Base-by-base conservation (phyloP, 2,329 filamentous ascomycete species). In the Ophiostoma piceae region DNA sequence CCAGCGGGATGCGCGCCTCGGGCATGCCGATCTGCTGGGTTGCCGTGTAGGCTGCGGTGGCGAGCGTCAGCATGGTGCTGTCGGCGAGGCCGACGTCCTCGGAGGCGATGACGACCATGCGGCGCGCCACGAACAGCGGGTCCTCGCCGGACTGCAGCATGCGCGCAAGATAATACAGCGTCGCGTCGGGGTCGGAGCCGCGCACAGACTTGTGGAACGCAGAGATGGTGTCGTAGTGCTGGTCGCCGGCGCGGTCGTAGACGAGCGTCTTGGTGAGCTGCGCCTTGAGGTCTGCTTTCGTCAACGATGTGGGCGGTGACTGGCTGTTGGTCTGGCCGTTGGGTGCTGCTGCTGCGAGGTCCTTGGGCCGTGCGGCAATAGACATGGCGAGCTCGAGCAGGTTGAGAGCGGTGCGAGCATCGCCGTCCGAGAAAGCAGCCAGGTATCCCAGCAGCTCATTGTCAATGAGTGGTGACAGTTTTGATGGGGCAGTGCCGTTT, bases 141-240 rank as follows among this genome's bases (percentile, higher is more conserved):
- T 98, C 95, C 79, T 98, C 94, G 71, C 94, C 94, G 0, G 92
- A 95, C 76, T 96, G 91, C 5, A 99, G 87, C 95, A 99, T 99
- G 47, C 95, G 90, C 0, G 92, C 92, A 1, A 99, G 87, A 78
- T 98, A 99, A 81, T 98, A 99, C 1, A 99, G 84, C 0, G 94
- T 86, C 0, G 94, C 95, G 78, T 98, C 91, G 0, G 94, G 79
- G 76, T 97, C 90, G 69, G 88, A 90, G 57, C 95, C 95, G 65
- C 95, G 90, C 11, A 98, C 89, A 2, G 93, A 93, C 76, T 99
- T 99, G 84, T 98, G 95, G 75, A 98, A 95, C 39, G 95, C 95
- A 0, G 92, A 96, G 76, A 99, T 98, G 68, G 92, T 95, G 77
- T 99, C 94, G 81, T 98, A 99, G 80, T 98, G 95, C 78, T 97